Percentiles rank a stretch among this genome's conserved stretches.
Conservation (phyloP, 176 grass and related monocot species). For the Coix lacrymajobi region DNA sequence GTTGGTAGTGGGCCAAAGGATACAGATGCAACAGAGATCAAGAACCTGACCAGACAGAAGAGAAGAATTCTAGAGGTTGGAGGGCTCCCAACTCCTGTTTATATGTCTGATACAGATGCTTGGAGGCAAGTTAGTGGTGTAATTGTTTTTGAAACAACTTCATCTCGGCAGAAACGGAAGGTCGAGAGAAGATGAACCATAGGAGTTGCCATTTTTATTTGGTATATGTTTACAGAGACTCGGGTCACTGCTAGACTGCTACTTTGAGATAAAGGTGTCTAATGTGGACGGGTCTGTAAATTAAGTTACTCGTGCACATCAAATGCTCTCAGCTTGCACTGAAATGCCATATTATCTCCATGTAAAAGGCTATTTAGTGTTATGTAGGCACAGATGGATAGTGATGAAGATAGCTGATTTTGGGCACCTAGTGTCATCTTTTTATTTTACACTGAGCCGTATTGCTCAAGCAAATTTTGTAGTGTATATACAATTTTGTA, state of each 20-base stretch:
- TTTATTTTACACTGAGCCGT: background rate
- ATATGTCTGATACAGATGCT: constrained; percentile 8
- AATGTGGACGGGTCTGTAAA: constrained; percentile 26
- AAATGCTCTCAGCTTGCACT: constrained; percentile 6
- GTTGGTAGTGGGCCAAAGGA: background rate
- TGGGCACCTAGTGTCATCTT: background rate
- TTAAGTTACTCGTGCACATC: background rate
- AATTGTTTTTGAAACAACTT: constrained; percentile 11
- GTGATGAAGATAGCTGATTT: background rate
- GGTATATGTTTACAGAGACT: background rate
- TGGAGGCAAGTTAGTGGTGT: constrained; percentile 24
- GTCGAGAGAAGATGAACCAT: constrained; percentile 3
- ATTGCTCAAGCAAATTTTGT: background rate
- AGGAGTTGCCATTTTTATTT: background rate
- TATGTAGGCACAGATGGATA: background rate
- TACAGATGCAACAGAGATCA: constrained; percentile 9
- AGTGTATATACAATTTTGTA: constrained; percentile 13
- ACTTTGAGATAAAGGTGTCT: background rate
- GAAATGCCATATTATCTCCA: background rate
- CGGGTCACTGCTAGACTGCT: background rate
- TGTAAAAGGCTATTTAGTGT: background rate
- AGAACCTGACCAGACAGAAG: constrained; percentile 38
- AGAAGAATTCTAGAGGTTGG: constrained; percentile 39
- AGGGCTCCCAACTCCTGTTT: background rate
- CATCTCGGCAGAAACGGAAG: constrained; percentile 37